phyloP scores from a whole-genome alignment of 768 basidiomycete species.

The Cubamyces sp. region DNA sequence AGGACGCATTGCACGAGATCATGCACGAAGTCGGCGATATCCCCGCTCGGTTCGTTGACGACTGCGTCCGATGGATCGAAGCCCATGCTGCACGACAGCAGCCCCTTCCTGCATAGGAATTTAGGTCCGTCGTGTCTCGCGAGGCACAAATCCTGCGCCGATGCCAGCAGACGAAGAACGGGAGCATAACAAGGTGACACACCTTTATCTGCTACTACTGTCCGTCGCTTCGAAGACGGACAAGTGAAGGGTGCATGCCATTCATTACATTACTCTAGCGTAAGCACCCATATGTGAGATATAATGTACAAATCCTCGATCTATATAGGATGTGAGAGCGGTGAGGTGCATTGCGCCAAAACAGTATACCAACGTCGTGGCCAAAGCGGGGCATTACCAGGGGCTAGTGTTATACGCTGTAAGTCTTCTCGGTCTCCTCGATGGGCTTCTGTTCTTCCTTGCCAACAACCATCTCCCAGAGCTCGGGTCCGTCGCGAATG shows the following conservation, averaged over 20 bases:
- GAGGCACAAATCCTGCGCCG: no score
- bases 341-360: slow-evolving; percentile 2
- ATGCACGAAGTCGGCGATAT: slow-evolving; percentile 70
- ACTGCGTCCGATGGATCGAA: slow-evolving; percentile 54
- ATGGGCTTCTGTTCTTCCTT: slow-evolving; percentile 16
- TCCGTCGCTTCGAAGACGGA: neutral
- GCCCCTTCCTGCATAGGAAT: neutral
- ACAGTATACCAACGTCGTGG: neutral
- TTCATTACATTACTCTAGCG: neutral
- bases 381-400: neutral
- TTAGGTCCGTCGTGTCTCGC: no score
- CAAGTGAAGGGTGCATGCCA: neutral
- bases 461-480: slow-evolving; percentile 51
- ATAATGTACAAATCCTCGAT: neutral
- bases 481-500: slow-evolving; percentile 78
- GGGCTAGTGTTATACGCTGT: neutral
- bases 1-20: slow-evolving; percentile 76
- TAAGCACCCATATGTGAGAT: neutral
- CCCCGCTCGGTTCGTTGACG: slow-evolving; percentile 55
- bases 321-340: slow-evolving; percentile 4
- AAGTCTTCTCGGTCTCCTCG: slow-evolving; percentile 2
- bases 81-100: slow-evolving; percentile 18
- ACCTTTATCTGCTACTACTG: no score
- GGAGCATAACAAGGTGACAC: no score
- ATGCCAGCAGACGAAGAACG: no score